Percentiles rank a stretch among this genome's conserved stretches.
Conservation (phyloP, 768 basidiomycete species). For the Tricholoma saponaceum region DNA sequence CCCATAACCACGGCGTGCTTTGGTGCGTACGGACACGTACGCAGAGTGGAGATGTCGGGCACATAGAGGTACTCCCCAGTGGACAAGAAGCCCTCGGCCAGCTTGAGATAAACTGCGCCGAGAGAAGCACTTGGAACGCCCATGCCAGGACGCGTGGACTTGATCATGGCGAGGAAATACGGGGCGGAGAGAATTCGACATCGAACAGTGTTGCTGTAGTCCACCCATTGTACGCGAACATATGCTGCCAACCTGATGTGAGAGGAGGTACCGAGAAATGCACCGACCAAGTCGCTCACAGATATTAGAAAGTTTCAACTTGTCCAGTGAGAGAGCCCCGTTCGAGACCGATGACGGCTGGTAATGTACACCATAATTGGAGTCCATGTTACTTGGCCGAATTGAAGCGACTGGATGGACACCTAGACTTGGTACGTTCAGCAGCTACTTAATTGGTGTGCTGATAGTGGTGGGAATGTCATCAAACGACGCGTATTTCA, state of each 20-base stretch:
- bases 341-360: not conserved
- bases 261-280: not conserved
- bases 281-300: not conserved
- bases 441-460: too few species aligned
- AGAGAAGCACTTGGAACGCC: slow-evolving; percentile 40
- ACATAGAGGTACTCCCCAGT: slow-evolving; percentile 60
- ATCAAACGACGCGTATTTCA: too few species aligned
- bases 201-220: slow-evolving; percentile 54
- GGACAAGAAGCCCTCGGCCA: slow-evolving; percentile 42
- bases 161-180: slow-evolving; percentile 51
- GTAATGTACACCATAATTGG: not conserved
- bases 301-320: not conserved
- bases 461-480: too few species aligned
- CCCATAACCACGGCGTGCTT: slow-evolving; percentile 64
- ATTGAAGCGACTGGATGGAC: not conserved
- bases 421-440: too few species aligned
- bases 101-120: slow-evolving; percentile 44
- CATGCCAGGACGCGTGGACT: slow-evolving; percentile 51
- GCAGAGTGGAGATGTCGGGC: slow-evolving; percentile 50
- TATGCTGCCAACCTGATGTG: slow-evolving; percentile 21
- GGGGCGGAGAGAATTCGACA: slow-evolving; percentile 53
- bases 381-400: not conserved
- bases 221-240: slow-evolving; percentile 65
- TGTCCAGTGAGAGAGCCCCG: not conserved
- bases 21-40: slow-evolving; percentile 52